Base-by-base conservation (phyloP, 352 stramenopile species). In the Detonula confervacea region DNA sequence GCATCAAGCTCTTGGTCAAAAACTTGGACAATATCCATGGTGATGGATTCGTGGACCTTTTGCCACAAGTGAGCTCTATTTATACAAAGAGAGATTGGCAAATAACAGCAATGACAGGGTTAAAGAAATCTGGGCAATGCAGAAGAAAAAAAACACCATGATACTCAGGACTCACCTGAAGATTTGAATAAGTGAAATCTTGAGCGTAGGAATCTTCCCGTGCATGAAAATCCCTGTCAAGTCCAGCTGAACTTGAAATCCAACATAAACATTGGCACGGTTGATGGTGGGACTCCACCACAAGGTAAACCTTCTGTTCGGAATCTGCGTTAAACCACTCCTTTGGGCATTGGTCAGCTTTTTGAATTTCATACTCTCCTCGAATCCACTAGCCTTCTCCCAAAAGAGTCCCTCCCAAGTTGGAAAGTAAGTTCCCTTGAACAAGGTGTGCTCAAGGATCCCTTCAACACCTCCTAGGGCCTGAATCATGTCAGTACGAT, bases 241-340 rank as follows among this genome's bases (percentile, higher is more conserved):
- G 92, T 99, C 98, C 42, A 99, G 89, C 86, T 99, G 98, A 47
- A 99, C 98, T 82, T 99, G 97, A 90, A 99, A 99, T 59, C 98
- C 98, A 64, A 99, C 97, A 86, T 99, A 99, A 51, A 99, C 98
- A 87, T 99, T 99, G 0, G 97, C 97, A 59, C 98, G 95, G 84
- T 99, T 99, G 89, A 99, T 99, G 11, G 98, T 99, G 22, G 98
- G 98, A 6, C 96, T 99, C 98, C 98, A 99, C 98, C 98, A 99
- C 24, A 99, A 85, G 44, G 97, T 99, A 87, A 99, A 99, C 49
- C 98, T 96, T 91, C 98, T 96, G 84, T 99, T 99, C 14, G 98
- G 98, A 87, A 99, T 99, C 90, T 99, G 98, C 83, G 99, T 99
- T 73, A 99, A 90, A 97, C 98, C 98, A 5, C 96, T 98, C 52